Evolutionary conservation across 2,329 filamentous ascomycete species (phyloP), one percentile per base, ranked within the genome.

Genomic region (Clarireedia hainanense): DNA sequence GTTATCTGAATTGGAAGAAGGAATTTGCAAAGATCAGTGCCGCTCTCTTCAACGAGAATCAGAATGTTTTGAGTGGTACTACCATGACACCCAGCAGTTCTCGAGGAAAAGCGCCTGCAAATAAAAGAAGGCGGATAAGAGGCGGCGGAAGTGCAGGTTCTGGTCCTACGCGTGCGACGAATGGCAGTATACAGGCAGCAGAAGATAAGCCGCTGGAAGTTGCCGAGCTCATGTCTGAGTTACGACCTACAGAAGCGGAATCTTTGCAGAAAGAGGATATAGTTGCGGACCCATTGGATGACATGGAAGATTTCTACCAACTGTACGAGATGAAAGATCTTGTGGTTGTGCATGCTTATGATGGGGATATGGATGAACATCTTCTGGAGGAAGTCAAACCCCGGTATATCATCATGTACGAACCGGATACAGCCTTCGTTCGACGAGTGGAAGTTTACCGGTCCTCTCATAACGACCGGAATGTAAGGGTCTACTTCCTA

Each of bases 401-500:
- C 36, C 85, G 89, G 58, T 96, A 96, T 71, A 90, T 99, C 57
- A 88, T 99, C 73, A 97, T 99, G 94, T 99, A 96, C 71, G 94
- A 97, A 69, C 92, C 94, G 1, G 91, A 97, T 62, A 84, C 92
- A 3, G 85, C 92, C 3, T 99, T 99, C 70, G 96, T 97, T 66
- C 84, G 94, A 14, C 80, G 92, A 39, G 87, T 99, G 20, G 94
- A 99, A 69, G 91, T 97, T 2, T 99, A 97, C 72, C 85, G 94
- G 40, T 96, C 91, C 52, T 96, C 91, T 9, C 94, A 99, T 72
- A 88, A 85, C 57, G 89, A 92, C 69, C 80, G 91, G 37, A 91
- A 89, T 65, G 89, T 97, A 43, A 83, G 90, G 45, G 91, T 96
- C 0, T 99, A 96, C 74, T 97, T 97, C 70, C 84, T 97, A 76